These are phyloP conservation scores for Naganishia vishniacii DNA, from an alignment of 768 basidiomycete species.

Conservation along the genomic window DNA sequence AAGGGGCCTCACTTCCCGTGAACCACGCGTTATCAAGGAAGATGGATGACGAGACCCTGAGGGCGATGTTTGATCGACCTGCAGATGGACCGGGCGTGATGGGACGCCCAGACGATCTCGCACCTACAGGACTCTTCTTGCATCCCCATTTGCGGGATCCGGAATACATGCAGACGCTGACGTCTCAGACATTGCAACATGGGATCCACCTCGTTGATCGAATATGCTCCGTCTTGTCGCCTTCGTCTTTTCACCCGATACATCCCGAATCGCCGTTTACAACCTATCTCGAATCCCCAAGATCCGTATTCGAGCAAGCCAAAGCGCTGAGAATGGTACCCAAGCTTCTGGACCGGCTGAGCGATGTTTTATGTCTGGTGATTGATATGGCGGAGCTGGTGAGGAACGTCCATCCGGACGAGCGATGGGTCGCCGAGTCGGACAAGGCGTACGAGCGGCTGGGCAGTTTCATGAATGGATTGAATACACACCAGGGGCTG, in stretches of 20 bases:
- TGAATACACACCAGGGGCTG: conserved; percentile 87
- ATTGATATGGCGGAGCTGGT: conserved; percentile 94
- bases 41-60: conserved; percentile 28
- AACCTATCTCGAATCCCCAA: conserved; percentile 20
- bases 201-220: conserved; percentile 78
- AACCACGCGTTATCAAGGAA: conserved; percentile 1
- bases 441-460: conserved; percentile 83
- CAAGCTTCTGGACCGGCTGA: conserved; percentile 92
- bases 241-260: conserved; percentile 23
- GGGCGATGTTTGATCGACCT: conserved; percentile 30
- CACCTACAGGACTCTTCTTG: conserved; percentile 72
- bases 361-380: conserved; percentile 90
- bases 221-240: conserved; percentile 59
- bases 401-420: conserved; percentile 86
- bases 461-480: conserved; percentile 94
- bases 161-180: conserved; percentile 62
- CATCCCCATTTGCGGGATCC: conserved; percentile 70
- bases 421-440: conserved; percentile 71
- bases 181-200: conserved; percentile 71
- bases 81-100: neutral
- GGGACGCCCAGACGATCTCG: conserved; percentile 22
- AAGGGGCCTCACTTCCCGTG: neutral
- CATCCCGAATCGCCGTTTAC: conserved; percentile 25
- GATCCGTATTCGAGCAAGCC: conserved; percentile 54
- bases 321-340: conserved; percentile 71